Base-by-base conservation (phyloP, 1,284 basidiomycete genomes). In the Stereum hirsutum region DNA sequence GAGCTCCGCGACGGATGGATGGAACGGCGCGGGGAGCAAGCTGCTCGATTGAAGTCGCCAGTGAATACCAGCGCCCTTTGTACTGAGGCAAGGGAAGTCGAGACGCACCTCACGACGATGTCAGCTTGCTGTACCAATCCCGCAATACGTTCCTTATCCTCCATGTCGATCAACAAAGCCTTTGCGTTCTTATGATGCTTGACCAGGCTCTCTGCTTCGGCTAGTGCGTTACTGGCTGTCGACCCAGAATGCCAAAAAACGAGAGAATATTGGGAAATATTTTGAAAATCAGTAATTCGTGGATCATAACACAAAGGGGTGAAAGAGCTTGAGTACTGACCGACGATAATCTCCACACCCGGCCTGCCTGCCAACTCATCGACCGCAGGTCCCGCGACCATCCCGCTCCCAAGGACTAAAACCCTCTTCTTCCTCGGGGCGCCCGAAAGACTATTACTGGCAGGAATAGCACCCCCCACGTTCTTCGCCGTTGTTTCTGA, bases 351-450 rank as follows among this genome's bases (percentile, higher is more conserved):
- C 41, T 78, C 67, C 0, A 91, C 63, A 50, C 88, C 84, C 0
- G 37, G 70, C 61, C 52, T 69, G 59, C 56, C 75, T 65, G 40
- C 50, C 11, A 94, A 74, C 56, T 87, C 78, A 47, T 86, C 76
- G 5, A 90, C 81, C 6, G 84, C 84, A 10, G 90, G 91, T 3
- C 82, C 81, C 11, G 90, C 89, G 19, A 94, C 93, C 78, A 94
- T 92, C 15, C 93, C 94, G 43, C 86, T 89, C 8, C 93, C 93
- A 4, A 96, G 72, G 51, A 97, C 68, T 23, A 97, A 63, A 1
- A 94, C 72, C 51, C 70, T 78, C 63, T 83, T 86, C 66, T 80
- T 80, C 57, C 54, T 62, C 45, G n/a, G n/a, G n/a, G n/a, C n/a
- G n/a, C n/a, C n/a, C n/a, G n/a, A n/a, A n/a, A n/a, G n/a, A n/a